Conservation (phyloP, 306 rosid genomes). For the Carpinus viminea region DNA sequence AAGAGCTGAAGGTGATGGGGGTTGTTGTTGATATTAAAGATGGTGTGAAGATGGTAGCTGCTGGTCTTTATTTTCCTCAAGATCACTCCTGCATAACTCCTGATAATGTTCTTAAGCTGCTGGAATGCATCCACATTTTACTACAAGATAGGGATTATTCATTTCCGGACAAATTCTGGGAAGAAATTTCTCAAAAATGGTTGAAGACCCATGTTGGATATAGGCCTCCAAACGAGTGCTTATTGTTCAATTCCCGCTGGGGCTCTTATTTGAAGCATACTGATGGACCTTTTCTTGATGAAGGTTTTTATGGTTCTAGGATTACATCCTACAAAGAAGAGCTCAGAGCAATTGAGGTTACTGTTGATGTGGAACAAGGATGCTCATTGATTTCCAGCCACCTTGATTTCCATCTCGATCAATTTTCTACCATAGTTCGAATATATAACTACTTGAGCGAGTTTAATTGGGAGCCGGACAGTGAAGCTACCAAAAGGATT, state of each 20-base stretch:
- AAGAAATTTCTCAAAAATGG: slow-evolving; percentile 52
- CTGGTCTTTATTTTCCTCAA: slow-evolving; percentile 39
- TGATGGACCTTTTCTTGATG: slow-evolving; percentile 77
- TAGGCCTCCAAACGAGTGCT: slow-evolving; percentile 48
- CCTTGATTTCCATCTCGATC: slow-evolving; percentile 34
- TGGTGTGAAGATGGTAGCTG: slow-evolving; percentile 47
- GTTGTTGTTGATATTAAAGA: slow-evolving; percentile 47
- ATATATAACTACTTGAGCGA: slow-evolving; percentile 49
- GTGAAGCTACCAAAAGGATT: slow-evolving; percentile 37
- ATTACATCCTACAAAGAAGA: slow-evolving; percentile 45
- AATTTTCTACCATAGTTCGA: slow-evolving; percentile 31
- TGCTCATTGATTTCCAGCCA: slow-evolving; percentile 44
- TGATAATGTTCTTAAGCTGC: slow-evolving; percentile 46
- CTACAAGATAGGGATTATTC: slow-evolving; percentile 1
- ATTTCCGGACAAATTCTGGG: slow-evolving; percentile 30
- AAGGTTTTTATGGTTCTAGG: slow-evolving; percentile 44
- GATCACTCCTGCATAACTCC: slow-evolving; percentile 40
- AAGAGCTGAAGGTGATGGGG: slow-evolving; percentile 60
- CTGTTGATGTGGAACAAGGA: slow-evolving; percentile 38
- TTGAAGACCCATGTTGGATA: slow-evolving; percentile 64
- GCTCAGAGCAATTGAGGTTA: slow-evolving; percentile 58
- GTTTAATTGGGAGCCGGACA: slow-evolving; percentile 47
- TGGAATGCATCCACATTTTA: slow-evolving; percentile 46
- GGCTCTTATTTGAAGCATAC: slow-evolving; percentile 31
- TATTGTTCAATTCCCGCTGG: slow-evolving; percentile 53